These are phyloP conservation scores for Eleusine coracana DNA, from an alignment of 176 grass and related monocot genomes.

Conservation along the genomic window DNA sequence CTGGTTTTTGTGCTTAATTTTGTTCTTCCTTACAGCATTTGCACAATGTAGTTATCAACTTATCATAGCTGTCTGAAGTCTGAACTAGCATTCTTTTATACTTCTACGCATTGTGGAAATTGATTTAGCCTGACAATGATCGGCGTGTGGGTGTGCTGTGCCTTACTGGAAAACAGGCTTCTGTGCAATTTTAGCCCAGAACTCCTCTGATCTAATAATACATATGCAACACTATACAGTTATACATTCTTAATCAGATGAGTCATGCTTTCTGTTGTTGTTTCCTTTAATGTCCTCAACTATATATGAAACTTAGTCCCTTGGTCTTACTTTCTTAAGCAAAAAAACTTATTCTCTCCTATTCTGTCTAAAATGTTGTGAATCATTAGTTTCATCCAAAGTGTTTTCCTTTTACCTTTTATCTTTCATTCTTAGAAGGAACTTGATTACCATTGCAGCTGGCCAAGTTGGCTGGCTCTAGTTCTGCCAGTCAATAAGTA, in stretches of 20 bases:
- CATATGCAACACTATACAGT: not conserved
- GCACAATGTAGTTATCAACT: not conserved
- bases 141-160: not conserved
- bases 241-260: not conserved
- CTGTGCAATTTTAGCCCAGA: not conserved
- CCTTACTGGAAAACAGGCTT: not conserved
- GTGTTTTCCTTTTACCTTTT: not conserved
- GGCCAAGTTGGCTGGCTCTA: conserved; percentile 62
- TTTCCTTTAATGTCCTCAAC: not conserved
- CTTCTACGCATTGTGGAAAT: not conserved
- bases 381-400: not conserved
- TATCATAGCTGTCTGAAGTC: not conserved
- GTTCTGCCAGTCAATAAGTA: conserved; percentile 54
- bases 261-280: not conserved
- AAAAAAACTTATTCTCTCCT: not conserved
- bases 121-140: not conserved
- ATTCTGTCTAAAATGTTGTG: not conserved
- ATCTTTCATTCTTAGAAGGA: not conserved
- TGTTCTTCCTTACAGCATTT: not conserved
- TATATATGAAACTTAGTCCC: not conserved
- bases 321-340: not conserved
- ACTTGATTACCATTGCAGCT: conserved; percentile 42
- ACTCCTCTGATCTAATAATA: too few species aligned
- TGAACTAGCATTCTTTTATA: not conserved
- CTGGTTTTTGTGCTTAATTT: not conserved